Evolutionary conservation across 2,329 filamentous ascomycete species (phyloP), one percentile per base, ranked within the genome.

Genomic region (Chaetomium olivaceum): DNA sequence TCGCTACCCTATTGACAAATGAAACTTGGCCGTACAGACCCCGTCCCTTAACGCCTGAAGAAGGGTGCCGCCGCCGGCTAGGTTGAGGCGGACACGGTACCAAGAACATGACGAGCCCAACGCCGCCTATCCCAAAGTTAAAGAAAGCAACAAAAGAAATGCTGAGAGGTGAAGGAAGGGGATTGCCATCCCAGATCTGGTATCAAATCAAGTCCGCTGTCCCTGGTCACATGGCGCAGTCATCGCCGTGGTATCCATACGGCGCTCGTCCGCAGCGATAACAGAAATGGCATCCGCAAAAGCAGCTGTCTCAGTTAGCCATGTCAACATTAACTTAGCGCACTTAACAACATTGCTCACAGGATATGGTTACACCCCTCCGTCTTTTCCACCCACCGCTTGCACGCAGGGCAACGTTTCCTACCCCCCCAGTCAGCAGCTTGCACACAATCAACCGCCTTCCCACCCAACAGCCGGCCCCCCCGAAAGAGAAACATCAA

Each of bases 311-410:
- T 27, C 27, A n/a, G 63, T 65, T 16, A 61, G 29, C 51, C 19
- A 29, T n/a, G 52, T 50, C 56, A 31, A 12, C n/a, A 2, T 2
- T 19, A 11, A 19, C 23, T 19, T 19, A 36, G n/a, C 31, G 58
- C 19, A 12, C 39, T 7, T 55, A 54, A 21, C 21, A 27, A 31
- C 29, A 31, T 48, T 14, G 63, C 59, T 63, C 12, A 71, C 69
- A 12, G 25, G 27, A 71, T 71, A 55, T 70, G 68, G 51, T 69
- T 69, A 48, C 70, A 71, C 12, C 70, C 70, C 7, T 63, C 57
- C 16, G 39, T 65, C 65, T 69, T 70, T 57, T 71, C 67, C 9
- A 70, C 64, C 43, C 65, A 58, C 6, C 54, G 57, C 39, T 63
- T 61, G 43, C 70, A 71, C 27, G 51, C 4, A 2, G 70, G 70